phyloP scores from a whole-genome alignment of 2,329 filamentous ascomycete species.

The Thyridium curvatum region DNA sequence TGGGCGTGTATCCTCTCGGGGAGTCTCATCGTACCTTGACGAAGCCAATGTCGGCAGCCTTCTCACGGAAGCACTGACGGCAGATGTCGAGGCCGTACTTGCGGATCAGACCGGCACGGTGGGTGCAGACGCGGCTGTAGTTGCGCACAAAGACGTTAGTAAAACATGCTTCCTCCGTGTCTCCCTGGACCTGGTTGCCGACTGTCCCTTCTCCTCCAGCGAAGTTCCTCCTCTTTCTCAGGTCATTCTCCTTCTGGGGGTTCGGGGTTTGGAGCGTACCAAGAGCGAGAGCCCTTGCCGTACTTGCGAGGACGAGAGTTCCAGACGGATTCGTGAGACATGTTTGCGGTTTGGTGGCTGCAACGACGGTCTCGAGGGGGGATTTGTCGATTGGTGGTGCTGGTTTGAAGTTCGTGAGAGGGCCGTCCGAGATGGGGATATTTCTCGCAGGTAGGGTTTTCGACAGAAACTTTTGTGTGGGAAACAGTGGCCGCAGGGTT shows the following conservation, averaged over 20 bases:
- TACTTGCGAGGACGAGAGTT: slow-evolving; percentile 96
- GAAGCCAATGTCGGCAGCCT: slow-evolving; percentile 67
- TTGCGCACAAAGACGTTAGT: slow-evolving; percentile 12
- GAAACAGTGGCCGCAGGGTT: too few species aligned
- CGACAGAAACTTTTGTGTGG: too few species aligned
- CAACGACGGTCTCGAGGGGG: slow-evolving; percentile 10
- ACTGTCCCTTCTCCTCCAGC: slow-evolving; percentile 4
- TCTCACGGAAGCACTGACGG: slow-evolving; percentile 75
- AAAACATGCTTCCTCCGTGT: slow-evolving; percentile 15
- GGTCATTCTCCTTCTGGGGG: neutral
- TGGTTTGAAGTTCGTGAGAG: too few species aligned
- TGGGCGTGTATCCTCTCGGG: neutral
- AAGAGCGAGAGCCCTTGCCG: slow-evolving; percentile 91
- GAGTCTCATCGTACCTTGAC: slow-evolving; percentile 51
- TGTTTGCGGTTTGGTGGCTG: slow-evolving; percentile 33
- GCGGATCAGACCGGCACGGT: slow-evolving; percentile 98
- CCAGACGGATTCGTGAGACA: slow-evolving; percentile 92
- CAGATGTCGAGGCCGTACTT: slow-evolving; percentile 96
- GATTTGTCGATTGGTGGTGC: slow-evolving; percentile 13
- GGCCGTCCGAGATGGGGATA: too few species aligned
- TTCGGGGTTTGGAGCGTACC: slow-evolving; percentile 49
- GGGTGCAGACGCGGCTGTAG: slow-evolving; percentile 69
- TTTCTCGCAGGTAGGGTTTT: too few species aligned
- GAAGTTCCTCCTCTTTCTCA: slow-evolving; percentile 3
- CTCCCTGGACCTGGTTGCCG: neutral